Base-by-base conservation (phyloP, 441 rosid genomes). In the Brassica balearica region DNA sequence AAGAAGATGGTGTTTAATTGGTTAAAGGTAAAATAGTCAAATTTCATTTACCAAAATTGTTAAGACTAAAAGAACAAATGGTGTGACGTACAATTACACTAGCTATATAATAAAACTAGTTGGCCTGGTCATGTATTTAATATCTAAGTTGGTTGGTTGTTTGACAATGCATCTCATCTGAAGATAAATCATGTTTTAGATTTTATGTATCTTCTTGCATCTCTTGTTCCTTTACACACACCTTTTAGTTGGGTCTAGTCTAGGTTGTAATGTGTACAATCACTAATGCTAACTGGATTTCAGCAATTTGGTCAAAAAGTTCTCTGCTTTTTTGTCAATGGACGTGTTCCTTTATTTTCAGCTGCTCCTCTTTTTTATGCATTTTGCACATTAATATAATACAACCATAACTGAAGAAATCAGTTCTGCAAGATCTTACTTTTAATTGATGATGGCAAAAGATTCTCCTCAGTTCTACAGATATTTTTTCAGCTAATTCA, bases 281-380 rank as follows among this genome's bases (percentile, higher is more conserved):
- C 63, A 73, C 71, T 55, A 15, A 25, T 43, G 51, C 38, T 20
- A 32, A 20, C 48, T 77, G 46, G 60, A 71, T 56, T 77, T 29
- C 27, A 65, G 27, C 72, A n/a, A 19, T 71, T 19, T 65, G 29
- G 77, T 71, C 76, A 77, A 58, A 71, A 71, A 4, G 68, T n/a
- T 27, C 0, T 61, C 6, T 3, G 10, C 0, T 23, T 29, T 70
- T 60, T 77, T 38, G 71, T 77, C 75, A 63, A 63, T 70, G 65
- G 3, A 65, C 75, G 63, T 59, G 65, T 65, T 19, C 41, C 62
- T 1, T 27, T 27, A 8, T 41, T 56, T 65, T 77, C 72, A 71
- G 19, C 76, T 65, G 38, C 72, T 71, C 38, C 67, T 55, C 60
- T 17, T 9, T 66, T 15, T 11, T 6, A 22, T 53, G 48, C 55